A percentile compares a stretch with the other conserved stretches of the same genome.
phyloP scores from a whole-genome alignment of 2,329 filamentous ascomycete species.

The Dactylellina cionopaga region DNA sequence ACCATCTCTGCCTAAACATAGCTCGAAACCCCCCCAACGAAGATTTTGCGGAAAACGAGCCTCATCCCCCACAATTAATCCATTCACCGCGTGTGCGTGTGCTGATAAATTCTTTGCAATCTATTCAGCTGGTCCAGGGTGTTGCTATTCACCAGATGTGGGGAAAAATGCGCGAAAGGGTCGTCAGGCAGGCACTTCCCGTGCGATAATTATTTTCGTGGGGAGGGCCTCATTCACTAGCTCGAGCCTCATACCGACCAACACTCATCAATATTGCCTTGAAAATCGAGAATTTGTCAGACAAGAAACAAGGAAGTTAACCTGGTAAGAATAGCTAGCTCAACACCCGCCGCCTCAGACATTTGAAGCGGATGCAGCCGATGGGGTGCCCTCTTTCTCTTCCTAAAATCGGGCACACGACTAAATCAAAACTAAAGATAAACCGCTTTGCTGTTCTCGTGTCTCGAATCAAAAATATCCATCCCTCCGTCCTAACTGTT shows the following conservation, averaged over 20 bases:
- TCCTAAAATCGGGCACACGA: neutral
- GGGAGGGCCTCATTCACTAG: neutral
- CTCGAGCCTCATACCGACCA: neutral
- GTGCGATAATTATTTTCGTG: neutral
- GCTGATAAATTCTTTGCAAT: constrained; percentile 41
- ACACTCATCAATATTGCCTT: no score
- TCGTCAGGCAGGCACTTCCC: neutral
- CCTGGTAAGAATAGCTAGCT: neutral
- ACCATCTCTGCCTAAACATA: neutral
- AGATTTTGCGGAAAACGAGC: constrained; percentile 5
- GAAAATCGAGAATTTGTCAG: constrained; percentile 1
- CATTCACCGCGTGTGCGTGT: no score
- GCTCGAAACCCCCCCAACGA: neutral
- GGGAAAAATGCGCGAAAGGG: neutral
- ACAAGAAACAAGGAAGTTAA: neutral
- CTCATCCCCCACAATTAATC: constrained; percentile 29
- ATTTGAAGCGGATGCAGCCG: neutral
- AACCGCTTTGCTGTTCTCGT: neutral
- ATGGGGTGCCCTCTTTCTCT: neutral
- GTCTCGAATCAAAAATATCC: constrained; percentile 6
- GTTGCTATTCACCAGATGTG: no score
- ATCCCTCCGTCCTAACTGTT: no score
- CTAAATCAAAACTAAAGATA: neutral
- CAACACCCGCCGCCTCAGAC: constrained; percentile 3
- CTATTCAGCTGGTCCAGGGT: constrained; percentile 46